These are phyloP conservation scores for Periconia macrospinosa DNA, from an alignment of 2,329 filamentous ascomycete genomes.

Conservation along the genomic window DNA sequence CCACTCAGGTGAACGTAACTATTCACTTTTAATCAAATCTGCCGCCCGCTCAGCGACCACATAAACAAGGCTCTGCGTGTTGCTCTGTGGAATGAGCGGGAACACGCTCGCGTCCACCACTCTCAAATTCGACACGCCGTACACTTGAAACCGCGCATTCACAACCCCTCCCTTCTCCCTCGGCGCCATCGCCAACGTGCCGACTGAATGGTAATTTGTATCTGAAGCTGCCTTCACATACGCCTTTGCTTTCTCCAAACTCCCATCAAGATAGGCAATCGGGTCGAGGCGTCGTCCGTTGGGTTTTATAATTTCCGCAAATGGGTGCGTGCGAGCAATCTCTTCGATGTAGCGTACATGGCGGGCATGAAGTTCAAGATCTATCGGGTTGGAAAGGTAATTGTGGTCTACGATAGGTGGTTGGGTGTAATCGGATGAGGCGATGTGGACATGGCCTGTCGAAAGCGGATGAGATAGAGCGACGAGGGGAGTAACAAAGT, in stretches of 20 bases:
- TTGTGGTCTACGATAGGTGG: conserved; percentile 44
- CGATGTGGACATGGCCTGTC: conserved; percentile 29
- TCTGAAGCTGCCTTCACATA: conserved; percentile 6
- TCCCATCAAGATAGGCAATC: conserved; percentile 4
- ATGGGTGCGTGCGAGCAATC: neutral
- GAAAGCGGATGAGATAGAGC: conserved; percentile 36
- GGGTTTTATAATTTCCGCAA: conserved; percentile 30
- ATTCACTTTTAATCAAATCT: conserved; percentile 13
- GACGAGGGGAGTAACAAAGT: conserved; percentile 13
- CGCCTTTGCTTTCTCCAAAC: conserved; percentile 18
- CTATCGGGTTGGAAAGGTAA: conserved; percentile 45
- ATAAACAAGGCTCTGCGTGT: conserved; percentile 16
- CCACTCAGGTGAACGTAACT: neutral
- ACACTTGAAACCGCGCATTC: conserved; percentile 21
- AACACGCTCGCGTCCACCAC: conserved; percentile 37
- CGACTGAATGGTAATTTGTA: conserved; percentile 9
- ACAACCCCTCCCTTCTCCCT: conserved; percentile 31
- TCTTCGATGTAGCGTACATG: no score
- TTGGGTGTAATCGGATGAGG: conserved; percentile 31
- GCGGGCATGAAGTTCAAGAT: no score
- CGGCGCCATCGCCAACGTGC: conserved; percentile 32
- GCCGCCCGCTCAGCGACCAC: conserved; percentile 19
- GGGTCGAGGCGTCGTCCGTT: conserved; percentile 19
- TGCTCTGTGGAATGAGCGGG: conserved; percentile 27
- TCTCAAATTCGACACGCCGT: conserved; percentile 27